Base-by-base conservation (phyloP, 148 eudicot species). In the Heliamphora exappendiculata region DNA sequence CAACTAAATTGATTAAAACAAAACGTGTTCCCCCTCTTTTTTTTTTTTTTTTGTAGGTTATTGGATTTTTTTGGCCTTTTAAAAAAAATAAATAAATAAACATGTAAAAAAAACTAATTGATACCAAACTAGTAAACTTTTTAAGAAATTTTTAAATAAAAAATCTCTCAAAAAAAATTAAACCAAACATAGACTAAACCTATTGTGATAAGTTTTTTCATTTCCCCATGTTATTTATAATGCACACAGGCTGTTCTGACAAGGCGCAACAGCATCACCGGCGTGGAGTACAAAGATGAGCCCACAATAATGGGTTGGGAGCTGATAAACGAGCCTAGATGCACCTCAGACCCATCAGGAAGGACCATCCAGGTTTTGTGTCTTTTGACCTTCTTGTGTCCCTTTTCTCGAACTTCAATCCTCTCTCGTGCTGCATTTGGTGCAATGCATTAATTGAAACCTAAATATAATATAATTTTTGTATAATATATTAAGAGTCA, bases 291-390 rank as follows among this genome's bases (percentile, higher is more conserved):
- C 83, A 87, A 85, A 77, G 91, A 89, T 75, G 97, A 91, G 65
- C 85, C 90, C 0, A 87, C 88, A 50, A 88, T 91, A 62, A 89
- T 91, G 93, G 97, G 89, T 28, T 91, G 97, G 97, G 97, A 91
- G 82, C 93, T 91, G 3, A 91, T 91, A 80, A 91, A 91, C 80
- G 97, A 89, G 82, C 97, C 97, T 4, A 70, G 93, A 73, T 89
- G 97, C 83, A 39, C 78, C 67, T 80, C 90, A 2, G 93, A 91
- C 74, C 36, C 79, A 29, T 87, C 93, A 17, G 97, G 91, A 37
- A 83, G 67, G 53, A 88, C 86, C 45, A 79, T 91, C 20, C 93
- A 91, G 88, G 96, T 89, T 60, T 58, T 64, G 2, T 3, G 17
- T 29, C 37, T 42, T 41, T 31, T 42, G 29, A 60, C 20, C 20